These are phyloP conservation scores for Cyberlindnera mississippiensis DNA, from an alignment of 805 yeast species.

Conservation along the genomic window DNA sequence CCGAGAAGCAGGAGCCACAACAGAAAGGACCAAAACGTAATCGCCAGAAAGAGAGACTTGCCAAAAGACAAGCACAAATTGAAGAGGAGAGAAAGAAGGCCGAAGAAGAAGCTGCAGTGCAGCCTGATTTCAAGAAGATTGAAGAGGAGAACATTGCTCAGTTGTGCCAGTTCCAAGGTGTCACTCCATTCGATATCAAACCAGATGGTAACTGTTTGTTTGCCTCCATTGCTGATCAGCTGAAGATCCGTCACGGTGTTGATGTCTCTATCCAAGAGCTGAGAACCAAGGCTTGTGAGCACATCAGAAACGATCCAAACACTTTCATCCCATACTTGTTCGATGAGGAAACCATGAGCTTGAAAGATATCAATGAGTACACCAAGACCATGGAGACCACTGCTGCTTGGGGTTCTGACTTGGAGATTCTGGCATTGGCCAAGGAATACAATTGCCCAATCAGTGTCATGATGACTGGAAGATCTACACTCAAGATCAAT, in stretches of 20 bases:
- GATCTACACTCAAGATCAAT: constrained; percentile 60
- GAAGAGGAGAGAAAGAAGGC: constrained; percentile 66
- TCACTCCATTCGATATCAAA: constrained; percentile 62
- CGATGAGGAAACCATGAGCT: constrained; percentile 66
- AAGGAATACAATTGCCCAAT: constrained; percentile 69
- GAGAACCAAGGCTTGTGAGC: constrained; percentile 60
- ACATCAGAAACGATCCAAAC: constrained; percentile 60
- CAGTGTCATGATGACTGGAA: constrained; percentile 74
- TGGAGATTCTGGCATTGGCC: constrained; percentile 82
- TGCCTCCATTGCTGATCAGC: constrained; percentile 80
- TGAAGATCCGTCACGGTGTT: constrained; percentile 46
- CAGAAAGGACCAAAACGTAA: constrained; percentile 53
- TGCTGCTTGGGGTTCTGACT: constrained; percentile 94
- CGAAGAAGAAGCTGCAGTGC: constrained; percentile 56
- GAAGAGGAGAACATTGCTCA: constrained; percentile 65
- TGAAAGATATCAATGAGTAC: constrained; percentile 66
- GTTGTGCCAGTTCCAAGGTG: constrained; percentile 44
- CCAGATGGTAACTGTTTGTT: constrained; percentile 96
- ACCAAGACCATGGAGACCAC: constrained; percentile 66
- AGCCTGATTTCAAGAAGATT: constrained; percentile 64
- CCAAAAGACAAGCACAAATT: constrained; percentile 68
- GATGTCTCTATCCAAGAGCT: constrained; percentile 44
- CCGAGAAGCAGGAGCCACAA: constrained; percentile 19
- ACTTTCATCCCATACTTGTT: constrained; percentile 79
- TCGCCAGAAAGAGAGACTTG: constrained; percentile 80